Conservation (phyloP, 495 filamentous ascomycete species). For the Penicillium antarcticum region DNA sequence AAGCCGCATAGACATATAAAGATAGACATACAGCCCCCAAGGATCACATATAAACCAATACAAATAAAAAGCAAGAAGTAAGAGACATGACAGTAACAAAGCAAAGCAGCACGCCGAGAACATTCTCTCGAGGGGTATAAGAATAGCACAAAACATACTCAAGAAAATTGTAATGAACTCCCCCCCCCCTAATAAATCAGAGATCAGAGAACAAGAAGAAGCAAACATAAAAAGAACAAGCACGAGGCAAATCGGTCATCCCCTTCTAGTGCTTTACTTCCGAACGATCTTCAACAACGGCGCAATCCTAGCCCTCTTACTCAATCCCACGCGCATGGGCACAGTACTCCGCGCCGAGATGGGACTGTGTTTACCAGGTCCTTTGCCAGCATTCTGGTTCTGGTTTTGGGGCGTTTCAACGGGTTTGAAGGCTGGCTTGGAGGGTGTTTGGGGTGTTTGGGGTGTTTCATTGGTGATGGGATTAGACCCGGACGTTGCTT, state of each 20-base stretch:
- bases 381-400: conserved; percentile 16
- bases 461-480: not conserved
- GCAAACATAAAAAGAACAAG: not conserved
- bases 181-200: not conserved
- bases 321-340: conserved; percentile 64
- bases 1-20: too few species aligned
- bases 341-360: conserved; percentile 52
- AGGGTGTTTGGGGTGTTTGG: conserved; percentile 15
- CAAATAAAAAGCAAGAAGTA: not conserved
- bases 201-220: not conserved
- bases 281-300: conserved; percentile 63
- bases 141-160: conserved; percentile 3
- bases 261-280: conserved; percentile 37
- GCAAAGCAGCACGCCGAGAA: conserved; percentile 2
- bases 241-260: too few species aligned
- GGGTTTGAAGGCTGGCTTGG: conserved; percentile 3
- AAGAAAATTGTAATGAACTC: not conserved
- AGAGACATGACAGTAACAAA: not conserved
- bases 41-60: not conserved
- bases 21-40: not conserved
- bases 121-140: conserved; percentile 21
- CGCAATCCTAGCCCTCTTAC: conserved; percentile 60
- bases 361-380: conserved; percentile 45
- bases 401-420: conserved; percentile 11
- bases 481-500: not conserved